phyloP scores from a whole-genome alignment of 1,139 yeast genomes.

The Saccharomyces hybrid region DNA sequence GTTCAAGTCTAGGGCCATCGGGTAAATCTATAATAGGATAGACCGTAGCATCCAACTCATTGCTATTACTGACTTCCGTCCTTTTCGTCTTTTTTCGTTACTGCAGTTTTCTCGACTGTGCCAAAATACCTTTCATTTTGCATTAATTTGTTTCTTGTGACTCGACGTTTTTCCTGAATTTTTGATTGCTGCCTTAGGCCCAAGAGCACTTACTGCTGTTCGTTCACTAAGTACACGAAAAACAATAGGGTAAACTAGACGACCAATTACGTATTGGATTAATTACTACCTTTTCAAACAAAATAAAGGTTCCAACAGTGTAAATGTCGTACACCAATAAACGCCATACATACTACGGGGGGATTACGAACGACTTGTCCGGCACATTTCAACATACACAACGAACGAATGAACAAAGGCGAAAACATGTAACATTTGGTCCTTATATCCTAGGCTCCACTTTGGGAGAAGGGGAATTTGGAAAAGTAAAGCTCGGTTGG shows the following conservation, averaged over 20 bases:
- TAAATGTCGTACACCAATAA: conserved; percentile 5
- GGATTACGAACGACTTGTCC: conserved; percentile 9
- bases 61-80: background rate
- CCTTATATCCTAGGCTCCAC: conserved; percentile 85
- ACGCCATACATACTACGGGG: conserved; percentile 25
- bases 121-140: background rate
- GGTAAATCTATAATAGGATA: background rate
- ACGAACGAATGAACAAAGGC: conserved; percentile 5
- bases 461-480: conserved; percentile 95
- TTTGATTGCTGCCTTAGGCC: background rate
- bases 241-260: no score
- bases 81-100: background rate
- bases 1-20: background rate
- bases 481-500: conserved; percentile 95
- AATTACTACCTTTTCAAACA: background rate
- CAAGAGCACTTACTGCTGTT: background rate
- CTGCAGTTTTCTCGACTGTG: background rate
- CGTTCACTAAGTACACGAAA: background rate
- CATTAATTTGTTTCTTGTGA: conserved; percentile 5
- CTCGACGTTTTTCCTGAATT: background rate
- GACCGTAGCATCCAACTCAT: background rate
- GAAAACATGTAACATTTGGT: conserved; percentile 59
- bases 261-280: background rate
- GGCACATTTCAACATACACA: conserved; percentile 4
- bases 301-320: background rate